phyloP scores from a whole-genome alignment of 108 stramenopile species.

The Cylindrotheca closterium region DNA sequence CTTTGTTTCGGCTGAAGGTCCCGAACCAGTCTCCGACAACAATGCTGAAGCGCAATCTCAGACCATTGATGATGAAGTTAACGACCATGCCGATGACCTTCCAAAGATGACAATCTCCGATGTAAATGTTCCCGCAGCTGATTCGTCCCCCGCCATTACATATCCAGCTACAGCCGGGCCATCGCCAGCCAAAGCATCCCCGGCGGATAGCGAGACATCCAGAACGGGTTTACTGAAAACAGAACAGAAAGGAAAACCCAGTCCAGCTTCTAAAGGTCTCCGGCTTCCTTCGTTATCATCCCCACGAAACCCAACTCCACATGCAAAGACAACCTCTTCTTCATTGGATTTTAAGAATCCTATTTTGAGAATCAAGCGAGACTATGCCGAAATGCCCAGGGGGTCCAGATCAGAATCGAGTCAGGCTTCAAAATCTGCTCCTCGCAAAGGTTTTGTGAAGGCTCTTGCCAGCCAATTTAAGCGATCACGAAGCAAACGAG shows the following conservation, averaged over 20 bases:
- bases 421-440: conserved; percentile 3
- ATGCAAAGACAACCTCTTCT: too few relatives aligned
- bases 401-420: neutral
- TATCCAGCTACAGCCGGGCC: too few relatives aligned
- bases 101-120: too few relatives aligned
- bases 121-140: too few relatives aligned
- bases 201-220: conserved; percentile 4
- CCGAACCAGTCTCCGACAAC: too few relatives aligned
- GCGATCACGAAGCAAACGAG: conserved; percentile 24
- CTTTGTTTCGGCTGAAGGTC: neutral
- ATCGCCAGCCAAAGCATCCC: neutral
- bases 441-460: conserved; percentile 25
- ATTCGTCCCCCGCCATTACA: too few relatives aligned
- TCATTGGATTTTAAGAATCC: neutral
- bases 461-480: conserved; percentile 27
- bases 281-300: too few relatives aligned
- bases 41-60: neutral
- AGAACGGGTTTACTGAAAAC: conserved; percentile 9
- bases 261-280: too few relatives aligned
- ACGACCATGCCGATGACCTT: too few relatives aligned
- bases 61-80: neutral
- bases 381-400: neutral
- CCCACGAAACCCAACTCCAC: too few relatives aligned
- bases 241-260: conserved; percentile 1
- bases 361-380: conserved; percentile 2